These are phyloP conservation scores for Acrocalymma vagum DNA, from an alignment of 2,329 filamentous ascomycete genomes.

Conservation along the genomic window DNA sequence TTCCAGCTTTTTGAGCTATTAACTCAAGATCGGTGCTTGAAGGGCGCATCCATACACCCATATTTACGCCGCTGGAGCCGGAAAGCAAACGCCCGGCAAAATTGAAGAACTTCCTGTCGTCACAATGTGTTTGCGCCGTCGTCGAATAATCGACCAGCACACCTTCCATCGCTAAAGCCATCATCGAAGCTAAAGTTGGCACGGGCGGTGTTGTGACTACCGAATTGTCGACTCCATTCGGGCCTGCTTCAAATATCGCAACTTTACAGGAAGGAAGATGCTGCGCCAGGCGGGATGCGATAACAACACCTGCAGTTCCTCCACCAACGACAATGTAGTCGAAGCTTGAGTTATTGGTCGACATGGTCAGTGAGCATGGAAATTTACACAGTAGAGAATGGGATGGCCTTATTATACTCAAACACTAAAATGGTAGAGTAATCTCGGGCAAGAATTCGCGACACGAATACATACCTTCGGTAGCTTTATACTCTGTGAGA, in stretches of 20 bases:
- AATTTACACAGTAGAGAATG: too few relatives aligned
- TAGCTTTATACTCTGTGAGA: too few relatives aligned
- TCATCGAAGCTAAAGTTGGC: conserved; percentile 7
- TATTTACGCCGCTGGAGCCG: conserved; percentile 22
- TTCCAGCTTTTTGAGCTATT: conserved; percentile 19
- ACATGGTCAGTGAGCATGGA: too few relatives aligned
- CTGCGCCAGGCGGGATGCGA: conserved; percentile 27
- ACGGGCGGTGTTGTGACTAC: conserved; percentile 18
- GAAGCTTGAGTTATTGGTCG: conserved; percentile 10
- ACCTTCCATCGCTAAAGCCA: conserved; percentile 10
- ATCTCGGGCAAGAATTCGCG: too few relatives aligned
- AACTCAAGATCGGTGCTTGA: conserved; percentile 20
- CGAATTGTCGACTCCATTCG: conserved; percentile 18
- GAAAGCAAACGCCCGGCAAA: conserved; percentile 23
- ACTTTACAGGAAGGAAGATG: conserved; percentile 11
- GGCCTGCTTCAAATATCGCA: conserved; percentile 23
- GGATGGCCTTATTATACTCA: too few relatives aligned
- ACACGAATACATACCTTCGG: too few relatives aligned
- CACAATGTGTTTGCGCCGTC: conserved; percentile 18
- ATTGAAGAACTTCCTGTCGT: conserved; percentile 18
- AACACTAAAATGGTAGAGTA: too few relatives aligned
- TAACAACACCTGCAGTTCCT: conserved; percentile 30
- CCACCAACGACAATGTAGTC: conserved; percentile 36
- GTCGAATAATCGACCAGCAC: conserved; percentile 24
- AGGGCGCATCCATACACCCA: conserved; percentile 25